Percentiles rank a stretch among this genome's conserved stretches.
These are phyloP conservation scores for Thermoascus crustaceus DNA, from an alignment of 2,329 filamentous ascomycete genomes.

Conservation along the genomic window DNA sequence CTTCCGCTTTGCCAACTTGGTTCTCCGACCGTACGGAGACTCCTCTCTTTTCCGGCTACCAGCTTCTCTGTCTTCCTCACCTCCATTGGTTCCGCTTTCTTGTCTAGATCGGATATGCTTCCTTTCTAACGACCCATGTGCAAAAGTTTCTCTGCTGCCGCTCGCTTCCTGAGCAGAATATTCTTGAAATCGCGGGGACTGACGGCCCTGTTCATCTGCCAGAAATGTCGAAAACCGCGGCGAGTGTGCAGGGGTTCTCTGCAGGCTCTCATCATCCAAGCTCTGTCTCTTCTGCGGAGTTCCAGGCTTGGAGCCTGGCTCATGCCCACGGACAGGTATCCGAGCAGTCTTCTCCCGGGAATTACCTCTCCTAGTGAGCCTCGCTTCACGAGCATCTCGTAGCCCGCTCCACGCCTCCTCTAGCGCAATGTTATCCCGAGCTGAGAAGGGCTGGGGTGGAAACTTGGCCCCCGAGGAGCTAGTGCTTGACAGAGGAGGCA, in stretches of 20 bases:
- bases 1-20: slow-evolving; percentile 20
- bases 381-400: slow-evolving; percentile 15
- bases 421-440: slow-evolving; percentile 68
- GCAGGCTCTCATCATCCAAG: slow-evolving; percentile 13
- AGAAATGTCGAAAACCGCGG: too few relatives aligned
- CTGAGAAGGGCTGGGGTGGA: slow-evolving; percentile 68
- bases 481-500: slow-evolving; percentile 45
- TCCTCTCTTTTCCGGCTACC: slow-evolving; percentile 23
- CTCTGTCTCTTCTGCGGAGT: slow-evolving; percentile 8
- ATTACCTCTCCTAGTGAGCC: slow-evolving; percentile 4
- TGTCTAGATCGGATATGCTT: slow-evolving; percentile 14
- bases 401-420: slow-evolving; percentile 69
- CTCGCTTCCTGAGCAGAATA: too few relatives aligned
- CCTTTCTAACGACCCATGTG: too few relatives aligned
- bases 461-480: slow-evolving; percentile 46
- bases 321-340: slow-evolving; percentile 20
- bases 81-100: slow-evolving; percentile 11
- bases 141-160: too few relatives aligned
- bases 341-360: slow-evolving; percentile 9
- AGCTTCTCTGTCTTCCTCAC: slow-evolving; percentile 6
- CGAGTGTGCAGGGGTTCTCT: too few relatives aligned
- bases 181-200: too few relatives aligned
- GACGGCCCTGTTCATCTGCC: slow-evolving; percentile 13
- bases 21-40: slow-evolving; percentile 22
- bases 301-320: slow-evolving; percentile 6